Base-by-base conservation (phyloP, 106 monocot species). In the Iris macrosiphon region DNA sequence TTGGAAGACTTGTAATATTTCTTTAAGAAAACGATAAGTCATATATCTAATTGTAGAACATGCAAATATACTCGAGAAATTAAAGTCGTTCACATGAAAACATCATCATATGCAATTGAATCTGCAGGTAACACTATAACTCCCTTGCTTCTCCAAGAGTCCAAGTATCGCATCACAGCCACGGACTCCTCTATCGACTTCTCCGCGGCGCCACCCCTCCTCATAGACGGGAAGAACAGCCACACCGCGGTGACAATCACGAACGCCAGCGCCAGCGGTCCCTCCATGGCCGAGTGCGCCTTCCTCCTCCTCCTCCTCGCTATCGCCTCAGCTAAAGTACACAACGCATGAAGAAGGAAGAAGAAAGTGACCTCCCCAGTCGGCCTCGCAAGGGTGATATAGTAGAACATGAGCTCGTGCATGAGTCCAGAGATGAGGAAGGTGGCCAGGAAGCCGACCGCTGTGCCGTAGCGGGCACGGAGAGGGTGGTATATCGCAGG, bases 381-480 rank as follows among this genome's bases (percentile, higher is more conserved):
- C 16, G 77, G 78, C 43, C 13, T 2, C 43, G 35, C 59, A 0
- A 62, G n/a, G 0, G 62, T 65, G 1, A 74, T 16, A 49, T 78
- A 83, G 17, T 50, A 79, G 43, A 79, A 59, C 71, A 79, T 60
- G 45, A 69, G 24, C 48, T 84, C 79, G 61, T 84, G 84, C 84
- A 79, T 72, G 14, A 75, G 7, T 4, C 84, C 79, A 7, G 84
- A 84, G 12, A 79, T 60, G 22, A 79, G 43, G 45, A 84, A 84
- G 20, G 68, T 48, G 14, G 75, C 63, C 13, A 75, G 0, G 1
- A 67, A 33, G 0, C 45, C 79, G 4, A 55, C 72, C 8, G 19
- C 45, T 1, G 15, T 10, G 4, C 84, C 79, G 14, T 46, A 59
- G 25, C 43, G 52, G 0, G 59, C 21, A 14, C 68, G 45, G 9